Base-by-base conservation (phyloP, 164 flowering plant species). In the Platanus orientalis region DNA sequence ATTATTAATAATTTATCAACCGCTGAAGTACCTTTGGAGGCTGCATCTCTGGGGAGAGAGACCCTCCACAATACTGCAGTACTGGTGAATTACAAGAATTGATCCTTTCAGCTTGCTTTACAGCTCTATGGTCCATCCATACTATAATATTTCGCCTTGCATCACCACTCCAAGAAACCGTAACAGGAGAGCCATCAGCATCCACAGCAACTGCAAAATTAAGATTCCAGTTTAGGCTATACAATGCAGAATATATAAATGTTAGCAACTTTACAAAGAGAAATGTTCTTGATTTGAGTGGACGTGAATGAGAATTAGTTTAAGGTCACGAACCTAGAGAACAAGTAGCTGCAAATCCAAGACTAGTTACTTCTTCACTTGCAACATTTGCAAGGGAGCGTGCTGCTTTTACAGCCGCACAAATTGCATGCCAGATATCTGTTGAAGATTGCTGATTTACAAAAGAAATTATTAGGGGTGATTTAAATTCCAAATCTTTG, bases 41-140 rank as follows among this genome's bases (percentile, higher is more conserved):
- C 74, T 94, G 78, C 97, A 89, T 89, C 71, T 94, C 99, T 60
- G 97, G 99, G 39, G 90, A 91, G 67, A 94, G 68, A 63, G 89
- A 68, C 67, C 99, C 97, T 68, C 99, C 99, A 72, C 90, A 89
- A 70, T 94, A 91, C 39, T 94, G 95, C 59, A 94, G 69, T 25
- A 94, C 96, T 19, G 99, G 87, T 60, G 99, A 91, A 40, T 88
- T 83, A 39, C 61, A 78, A 32, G 96, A 80, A 83, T 89, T 94
- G 32, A 94, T 94, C 76, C 76, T 77, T 70, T 94, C 96, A 42
- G 99, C 92, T 77, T 91, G 99, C 61, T 84, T 82, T 34, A 91
- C 91, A 73, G 99, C 96, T 80, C 97, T 88, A 66, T 94, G 99
- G 74, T 94, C 99, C 99, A 94, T 94, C 99, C 99, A 94, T 5